Conservation (phyloP, 345 rosid species). For the Arabidopsis thaliana region DNA sequence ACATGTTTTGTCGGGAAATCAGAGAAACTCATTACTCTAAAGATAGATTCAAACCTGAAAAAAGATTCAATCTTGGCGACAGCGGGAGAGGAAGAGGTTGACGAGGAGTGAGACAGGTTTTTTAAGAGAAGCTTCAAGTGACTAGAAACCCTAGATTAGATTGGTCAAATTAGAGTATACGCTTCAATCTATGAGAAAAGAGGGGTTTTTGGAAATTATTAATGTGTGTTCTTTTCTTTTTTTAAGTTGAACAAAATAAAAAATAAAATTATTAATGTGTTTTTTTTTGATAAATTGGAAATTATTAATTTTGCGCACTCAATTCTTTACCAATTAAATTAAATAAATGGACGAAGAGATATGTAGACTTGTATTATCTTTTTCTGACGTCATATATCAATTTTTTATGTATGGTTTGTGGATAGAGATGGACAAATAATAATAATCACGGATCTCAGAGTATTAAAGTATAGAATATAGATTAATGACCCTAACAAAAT, state of each 20-base stretch:
- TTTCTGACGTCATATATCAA: background rate
- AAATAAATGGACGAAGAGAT: slow-evolving; percentile 14
- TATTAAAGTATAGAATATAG: background rate
- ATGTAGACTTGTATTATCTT: background rate
- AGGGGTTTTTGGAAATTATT: slow-evolving; percentile 28
- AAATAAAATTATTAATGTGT: background rate
- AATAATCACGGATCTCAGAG: background rate
- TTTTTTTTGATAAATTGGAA: background rate
- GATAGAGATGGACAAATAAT: background rate
- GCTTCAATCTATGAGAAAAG: slow-evolving; percentile 23
- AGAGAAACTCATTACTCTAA: background rate
- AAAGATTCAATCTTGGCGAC: slow-evolving; percentile 26
- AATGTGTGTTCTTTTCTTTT: too few species aligned
- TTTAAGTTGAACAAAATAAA: too few species aligned
- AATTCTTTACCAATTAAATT: slow-evolving; percentile 24
- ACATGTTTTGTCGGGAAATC: slow-evolving; percentile 22
- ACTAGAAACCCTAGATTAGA: slow-evolving; percentile 42
- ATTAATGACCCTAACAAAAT: background rate
- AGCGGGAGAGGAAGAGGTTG: slow-evolving; percentile 31
- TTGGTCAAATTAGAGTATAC: slow-evolving; percentile 31
- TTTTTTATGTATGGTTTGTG: background rate
- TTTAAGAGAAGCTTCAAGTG: slow-evolving; percentile 29
- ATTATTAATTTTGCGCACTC: slow-evolving; percentile 1
- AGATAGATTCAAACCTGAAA: slow-evolving; percentile 29
- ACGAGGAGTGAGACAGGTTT: slow-evolving; percentile 28